These are phyloP conservation scores for Alternaria hordeiaustralica DNA, from an alignment of 2,329 filamentous ascomycete species.

Conservation along the genomic window DNA sequence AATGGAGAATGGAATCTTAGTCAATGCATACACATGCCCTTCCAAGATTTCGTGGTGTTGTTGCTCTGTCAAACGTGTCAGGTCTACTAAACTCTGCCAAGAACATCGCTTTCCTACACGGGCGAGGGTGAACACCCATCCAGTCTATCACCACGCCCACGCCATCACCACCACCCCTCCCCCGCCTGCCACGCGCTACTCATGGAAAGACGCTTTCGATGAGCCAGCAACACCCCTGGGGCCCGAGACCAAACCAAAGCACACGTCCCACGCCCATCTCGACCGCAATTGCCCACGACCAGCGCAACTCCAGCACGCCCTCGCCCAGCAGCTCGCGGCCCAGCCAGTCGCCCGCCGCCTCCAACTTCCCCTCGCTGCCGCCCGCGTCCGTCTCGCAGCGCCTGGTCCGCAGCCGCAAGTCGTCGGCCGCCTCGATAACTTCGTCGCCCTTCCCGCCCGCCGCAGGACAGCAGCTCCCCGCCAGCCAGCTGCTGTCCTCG, in stretches of 20 bases:
- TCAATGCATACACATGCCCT: no score
- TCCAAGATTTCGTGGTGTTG: neutral
- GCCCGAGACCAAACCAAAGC: constrained; percentile 61
- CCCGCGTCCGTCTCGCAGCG: constrained; percentile 52
- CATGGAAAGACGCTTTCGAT: constrained; percentile 53
- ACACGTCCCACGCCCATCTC: constrained; percentile 66
- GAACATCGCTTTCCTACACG: constrained; percentile 14
- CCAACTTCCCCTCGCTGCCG: constrained; percentile 61
- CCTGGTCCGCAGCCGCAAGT: constrained; percentile 60
- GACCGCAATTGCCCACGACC: constrained; percentile 53
- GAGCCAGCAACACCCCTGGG: constrained; percentile 64
- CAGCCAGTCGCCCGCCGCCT: constrained; percentile 59
- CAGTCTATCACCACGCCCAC: constrained; percentile 18
- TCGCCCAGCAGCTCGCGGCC: constrained; percentile 59
- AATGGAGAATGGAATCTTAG: neutral
- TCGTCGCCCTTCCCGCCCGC: constrained; percentile 62
- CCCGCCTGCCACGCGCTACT: constrained; percentile 44
- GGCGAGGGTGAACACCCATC: constrained; percentile 10
- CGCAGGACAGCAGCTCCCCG: constrained; percentile 63
- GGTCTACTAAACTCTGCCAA: constrained; percentile 11
- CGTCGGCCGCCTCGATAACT: constrained; percentile 61
- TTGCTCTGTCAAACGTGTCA: constrained; percentile 10
- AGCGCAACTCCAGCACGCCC: constrained; percentile 49
- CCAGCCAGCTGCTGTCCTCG: constrained; percentile 62
- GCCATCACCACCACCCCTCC: constrained; percentile 22